phyloP scores from a whole-genome alignment of 352 stramenopile genomes.

The Peronospora farinosa region DNA sequence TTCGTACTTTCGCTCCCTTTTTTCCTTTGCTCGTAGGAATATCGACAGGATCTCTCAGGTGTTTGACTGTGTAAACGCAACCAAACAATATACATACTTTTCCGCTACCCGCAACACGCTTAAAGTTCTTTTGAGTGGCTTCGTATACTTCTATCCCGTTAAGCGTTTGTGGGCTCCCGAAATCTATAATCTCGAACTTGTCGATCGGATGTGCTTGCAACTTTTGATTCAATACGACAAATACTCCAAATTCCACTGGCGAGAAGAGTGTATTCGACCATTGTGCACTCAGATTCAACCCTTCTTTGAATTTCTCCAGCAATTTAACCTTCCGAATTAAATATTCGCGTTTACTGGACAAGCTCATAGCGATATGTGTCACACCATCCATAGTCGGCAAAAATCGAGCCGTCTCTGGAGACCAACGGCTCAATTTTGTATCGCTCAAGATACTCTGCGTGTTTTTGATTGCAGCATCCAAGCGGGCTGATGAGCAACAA shows the following conservation, averaged over 20 bases:
- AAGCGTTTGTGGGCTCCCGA: constrained; percentile 22
- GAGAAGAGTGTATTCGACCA: constrained; percentile 45
- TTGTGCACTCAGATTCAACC: constrained; percentile 6
- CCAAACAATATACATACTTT: constrained; percentile 32
- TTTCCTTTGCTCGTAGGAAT: constrained; percentile 26
- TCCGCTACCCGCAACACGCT: constrained; percentile 5
- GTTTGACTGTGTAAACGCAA: constrained; percentile 26
- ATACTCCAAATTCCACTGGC: constrained; percentile 30
- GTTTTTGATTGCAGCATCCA: constrained; percentile 30
- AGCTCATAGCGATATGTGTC: constrained; percentile 21
- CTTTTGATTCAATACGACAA: constrained; percentile 20
- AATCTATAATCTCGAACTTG: constrained; percentile 31
- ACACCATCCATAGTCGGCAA: constrained; percentile 18
- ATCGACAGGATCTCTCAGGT: constrained; percentile 24
- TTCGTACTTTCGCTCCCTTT: constrained; percentile 11
- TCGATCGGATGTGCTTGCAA: constrained; percentile 15
- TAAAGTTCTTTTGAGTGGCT: constrained; percentile 34
- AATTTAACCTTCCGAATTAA: constrained; percentile 40
- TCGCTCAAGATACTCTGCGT: constrained; percentile 15
- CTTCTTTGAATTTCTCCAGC: constrained; percentile 37
- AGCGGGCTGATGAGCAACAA: constrained; percentile 28
- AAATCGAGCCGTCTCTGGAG: constrained; percentile 5
- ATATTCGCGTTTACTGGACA: constrained; percentile 30
- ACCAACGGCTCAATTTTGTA: constrained; percentile 13
- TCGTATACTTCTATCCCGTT: constrained; percentile 40